Evolutionary conservation across 2,329 filamentous ascomycete species (phyloP).

Genomic region (Aspergillus puulaauensis): DNA sequence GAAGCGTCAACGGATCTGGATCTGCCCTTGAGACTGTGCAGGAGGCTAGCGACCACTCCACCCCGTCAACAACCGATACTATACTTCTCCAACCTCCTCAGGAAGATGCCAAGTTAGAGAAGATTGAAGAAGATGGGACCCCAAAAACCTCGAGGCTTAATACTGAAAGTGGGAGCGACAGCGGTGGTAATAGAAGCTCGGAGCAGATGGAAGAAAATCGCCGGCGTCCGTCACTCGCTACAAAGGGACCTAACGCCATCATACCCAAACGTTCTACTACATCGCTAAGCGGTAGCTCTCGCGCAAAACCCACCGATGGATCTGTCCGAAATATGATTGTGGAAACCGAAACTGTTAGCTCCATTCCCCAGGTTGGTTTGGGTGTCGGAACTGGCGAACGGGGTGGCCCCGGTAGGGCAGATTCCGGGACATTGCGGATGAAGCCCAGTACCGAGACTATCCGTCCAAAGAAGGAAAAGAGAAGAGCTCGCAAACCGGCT

Average conservation of each 20-base stretch:
- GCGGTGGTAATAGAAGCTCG: slow-evolving; percentile 45
- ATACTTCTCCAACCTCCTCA: slow-evolving; percentile 41
- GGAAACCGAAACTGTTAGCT: slow-evolving; percentile 92
- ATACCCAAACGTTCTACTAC: slow-evolving; percentile 67
- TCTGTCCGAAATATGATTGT: slow-evolving; percentile 90
- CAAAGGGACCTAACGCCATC: slow-evolving; percentile 52
- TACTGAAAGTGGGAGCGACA: slow-evolving; percentile 61
- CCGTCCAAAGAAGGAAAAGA: slow-evolving; percentile 89
- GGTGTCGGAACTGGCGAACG: slow-evolving; percentile 60
- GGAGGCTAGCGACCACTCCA: slow-evolving; percentile 76
- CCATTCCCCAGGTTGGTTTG: slow-evolving; percentile 79
- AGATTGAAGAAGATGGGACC: slow-evolving; percentile 42
- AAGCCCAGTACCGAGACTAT: slow-evolving; percentile 97
- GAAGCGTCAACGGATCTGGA: slow-evolving; percentile 59
- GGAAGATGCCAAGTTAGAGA: slow-evolving; percentile 36
- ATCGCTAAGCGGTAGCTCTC: slow-evolving; percentile 54
- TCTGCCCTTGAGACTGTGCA: slow-evolving; percentile 84
- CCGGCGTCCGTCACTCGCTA: slow-evolving; percentile 36
- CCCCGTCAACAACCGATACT: slow-evolving; percentile 54
- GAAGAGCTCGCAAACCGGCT: slow-evolving; percentile 75
- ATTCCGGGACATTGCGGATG: slow-evolving; percentile 71
- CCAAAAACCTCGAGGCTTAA: slow-evolving; percentile 42
- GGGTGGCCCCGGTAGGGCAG: slow-evolving; percentile 58
- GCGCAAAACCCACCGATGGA: slow-evolving; percentile 70
- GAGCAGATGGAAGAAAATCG: slow-evolving; percentile 38